A percentile compares a stretch with the other conserved stretches of the same genome.
Conservation (phyloP, 2,329 filamentous ascomycete genomes). For the Colletotrichum echinochloae region DNA sequence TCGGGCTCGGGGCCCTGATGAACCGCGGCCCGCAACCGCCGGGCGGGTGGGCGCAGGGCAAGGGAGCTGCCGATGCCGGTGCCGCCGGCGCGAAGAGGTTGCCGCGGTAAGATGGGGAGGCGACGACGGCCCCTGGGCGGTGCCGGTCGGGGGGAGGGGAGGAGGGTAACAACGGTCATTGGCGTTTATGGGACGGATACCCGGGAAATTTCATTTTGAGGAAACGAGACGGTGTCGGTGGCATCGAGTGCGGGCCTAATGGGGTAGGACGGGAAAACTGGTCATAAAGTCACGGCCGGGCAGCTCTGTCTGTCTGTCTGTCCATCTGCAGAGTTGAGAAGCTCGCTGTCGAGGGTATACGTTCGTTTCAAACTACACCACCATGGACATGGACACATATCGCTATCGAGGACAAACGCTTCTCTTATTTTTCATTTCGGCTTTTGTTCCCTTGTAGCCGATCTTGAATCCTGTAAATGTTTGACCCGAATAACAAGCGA, state of each 20-base stretch:
- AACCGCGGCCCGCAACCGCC: slow-evolving; percentile 63
- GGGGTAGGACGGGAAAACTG: background rate
- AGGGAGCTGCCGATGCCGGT: slow-evolving; percentile 42
- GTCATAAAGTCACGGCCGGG: too few species aligned
- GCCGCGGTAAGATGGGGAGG: slow-evolving; percentile 4
- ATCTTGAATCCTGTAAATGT: background rate
- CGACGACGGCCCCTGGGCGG: background rate
- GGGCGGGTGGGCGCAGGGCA: slow-evolving; percentile 31
- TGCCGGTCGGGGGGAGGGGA: background rate
- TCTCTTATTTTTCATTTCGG: background rate
- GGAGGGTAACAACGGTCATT: background rate
- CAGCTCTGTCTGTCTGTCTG: background rate
- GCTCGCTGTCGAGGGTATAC: background rate
- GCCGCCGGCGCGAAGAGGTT: slow-evolving; percentile 38
- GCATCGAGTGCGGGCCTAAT: background rate
- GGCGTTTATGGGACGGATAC: slow-evolving; percentile 38
- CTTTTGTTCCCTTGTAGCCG: background rate
- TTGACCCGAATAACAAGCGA: slow-evolving; percentile 22
- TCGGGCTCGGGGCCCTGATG: slow-evolving; percentile 80
- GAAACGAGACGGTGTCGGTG: background rate
- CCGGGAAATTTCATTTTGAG: slow-evolving; percentile 17
- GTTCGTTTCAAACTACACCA: too few species aligned
- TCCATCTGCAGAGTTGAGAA: background rate
- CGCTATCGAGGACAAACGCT: background rate
- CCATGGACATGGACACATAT: background rate